A percentile compares a stretch with the other conserved stretches of the same genome.
Conservation (phyloP, 768 basidiomycete species). For the Daedalea quercina region DNA sequence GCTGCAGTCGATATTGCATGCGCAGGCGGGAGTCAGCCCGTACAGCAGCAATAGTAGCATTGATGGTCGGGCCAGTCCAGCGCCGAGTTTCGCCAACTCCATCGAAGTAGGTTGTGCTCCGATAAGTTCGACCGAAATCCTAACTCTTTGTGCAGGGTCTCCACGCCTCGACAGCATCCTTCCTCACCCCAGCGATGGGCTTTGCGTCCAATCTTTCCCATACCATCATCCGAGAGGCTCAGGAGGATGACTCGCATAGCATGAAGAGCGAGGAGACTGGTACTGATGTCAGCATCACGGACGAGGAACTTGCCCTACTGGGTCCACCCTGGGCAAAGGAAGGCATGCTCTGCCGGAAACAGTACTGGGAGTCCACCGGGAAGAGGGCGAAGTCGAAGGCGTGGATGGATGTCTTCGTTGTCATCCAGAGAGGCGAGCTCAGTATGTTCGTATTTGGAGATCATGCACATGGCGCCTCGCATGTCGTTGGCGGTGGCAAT, state of each 20-base stretch:
- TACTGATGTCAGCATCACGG: slow-evolving; percentile 80
- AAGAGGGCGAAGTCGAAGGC: slow-evolving; percentile 83
- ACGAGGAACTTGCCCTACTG: slow-evolving; percentile 91
- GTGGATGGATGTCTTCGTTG: slow-evolving; percentile 95
- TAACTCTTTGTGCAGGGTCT: slow-evolving; percentile 33
- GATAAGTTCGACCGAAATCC: neutral
- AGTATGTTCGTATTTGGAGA: slow-evolving; percentile 96
- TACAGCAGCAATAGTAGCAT: slow-evolving; percentile 81
- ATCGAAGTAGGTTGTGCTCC: slow-evolving; percentile 53
- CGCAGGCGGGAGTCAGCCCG: slow-evolving; percentile 63
- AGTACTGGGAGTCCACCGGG: slow-evolving; percentile 83
- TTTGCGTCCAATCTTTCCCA: slow-evolving; percentile 95
- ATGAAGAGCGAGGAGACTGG: slow-evolving; percentile 53
- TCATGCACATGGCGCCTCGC: slow-evolving; percentile 48
- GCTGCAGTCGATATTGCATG: slow-evolving; percentile 67
- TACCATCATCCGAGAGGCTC: slow-evolving; percentile 92
- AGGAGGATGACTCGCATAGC: slow-evolving; percentile 84
- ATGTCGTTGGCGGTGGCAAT: slow-evolving; percentile 89
- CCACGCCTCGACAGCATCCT: slow-evolving; percentile 59
- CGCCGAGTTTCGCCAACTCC: slow-evolving; percentile 89
- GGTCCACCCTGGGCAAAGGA: slow-evolving; percentile 99
- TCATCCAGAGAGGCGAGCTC: slow-evolving; percentile 90
- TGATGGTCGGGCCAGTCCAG: slow-evolving; percentile 89
- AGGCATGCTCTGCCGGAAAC: slow-evolving; percentile 90
- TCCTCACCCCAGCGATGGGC: slow-evolving; percentile 83